phyloP scores from a whole-genome alignment of 2,329 filamentous ascomycete genomes.

The Tetracladium maxilliforme region DNA sequence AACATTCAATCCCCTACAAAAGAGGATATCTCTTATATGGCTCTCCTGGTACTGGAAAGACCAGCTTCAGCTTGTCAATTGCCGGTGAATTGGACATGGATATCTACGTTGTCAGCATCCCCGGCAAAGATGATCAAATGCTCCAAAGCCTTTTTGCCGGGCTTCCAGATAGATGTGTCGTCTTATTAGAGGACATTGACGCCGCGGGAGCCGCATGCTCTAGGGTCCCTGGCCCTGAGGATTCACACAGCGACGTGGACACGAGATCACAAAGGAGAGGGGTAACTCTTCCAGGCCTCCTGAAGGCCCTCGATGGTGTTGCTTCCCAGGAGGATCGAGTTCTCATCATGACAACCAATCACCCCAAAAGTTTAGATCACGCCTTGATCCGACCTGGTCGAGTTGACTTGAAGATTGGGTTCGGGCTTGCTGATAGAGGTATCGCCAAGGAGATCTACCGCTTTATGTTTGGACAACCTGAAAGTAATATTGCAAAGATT shows the following conservation, averaged over 20 bases:
- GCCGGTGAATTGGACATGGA: conserved; percentile 56
- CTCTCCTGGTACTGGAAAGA: conserved; percentile 72
- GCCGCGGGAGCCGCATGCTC: conserved; percentile 34
- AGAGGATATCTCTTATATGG: conserved; percentile 73
- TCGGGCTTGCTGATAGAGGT: conserved; percentile 18
- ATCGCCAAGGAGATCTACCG: conserved; percentile 22
- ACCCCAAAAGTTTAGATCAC: conserved; percentile 42
- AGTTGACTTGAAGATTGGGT: conserved; percentile 44
- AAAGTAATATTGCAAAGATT: conserved; percentile 3
- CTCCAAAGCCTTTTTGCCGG: conserved; percentile 48
- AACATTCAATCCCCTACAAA: no score
- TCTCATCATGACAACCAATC: conserved; percentile 59
- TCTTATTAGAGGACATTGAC: conserved; percentile 66
- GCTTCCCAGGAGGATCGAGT: conserved; percentile 52
- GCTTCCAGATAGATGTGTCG: conserved; percentile 55
- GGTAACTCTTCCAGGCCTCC: conserved; percentile 46
- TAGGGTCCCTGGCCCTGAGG: background rate
- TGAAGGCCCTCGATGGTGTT: conserved; percentile 57
- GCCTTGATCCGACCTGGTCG: conserved; percentile 47
- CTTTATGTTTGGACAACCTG: conserved; percentile 34
- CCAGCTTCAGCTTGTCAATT: conserved; percentile 53
- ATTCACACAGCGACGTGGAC: no score
- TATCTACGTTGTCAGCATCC: conserved; percentile 56
- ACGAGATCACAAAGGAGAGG: no score
- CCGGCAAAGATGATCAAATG: conserved; percentile 48